These are phyloP conservation scores for Mucor circinelloides DNA, from an alignment of 371 early-diverging fungal genomes.

Conservation along the genomic window DNA sequence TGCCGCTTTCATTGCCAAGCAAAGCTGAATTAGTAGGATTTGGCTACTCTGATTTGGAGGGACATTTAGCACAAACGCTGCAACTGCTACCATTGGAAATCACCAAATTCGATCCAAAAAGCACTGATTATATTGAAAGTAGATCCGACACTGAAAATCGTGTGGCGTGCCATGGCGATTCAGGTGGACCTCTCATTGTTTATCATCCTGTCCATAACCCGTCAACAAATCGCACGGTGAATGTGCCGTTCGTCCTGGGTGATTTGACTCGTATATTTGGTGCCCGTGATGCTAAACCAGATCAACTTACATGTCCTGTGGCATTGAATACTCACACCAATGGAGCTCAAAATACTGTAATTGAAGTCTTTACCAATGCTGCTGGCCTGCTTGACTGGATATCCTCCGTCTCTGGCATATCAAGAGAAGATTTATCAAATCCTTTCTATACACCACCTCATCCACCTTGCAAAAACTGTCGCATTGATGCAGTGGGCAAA, in stretches of 20 bases:
- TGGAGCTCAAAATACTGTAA: slow-evolving; percentile 1
- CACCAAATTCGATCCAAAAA: slow-evolving; percentile 19
- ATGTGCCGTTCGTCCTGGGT: slow-evolving; percentile 32
- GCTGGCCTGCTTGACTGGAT: slow-evolving; percentile 23
- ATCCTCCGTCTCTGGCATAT: slow-evolving; percentile 11
- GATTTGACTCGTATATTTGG: slow-evolving; percentile 44
- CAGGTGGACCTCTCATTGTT: slow-evolving; percentile 37
- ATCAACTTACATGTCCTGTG: slow-evolving; percentile 34
- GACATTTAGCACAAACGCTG: slow-evolving; percentile 22
- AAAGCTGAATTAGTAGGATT: slow-evolving; percentile 39
- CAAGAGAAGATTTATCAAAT: slow-evolving; percentile 9
- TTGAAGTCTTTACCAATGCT: slow-evolving; percentile 21
- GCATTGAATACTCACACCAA: not conserved
- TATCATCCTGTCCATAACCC: slow-evolving; percentile 8
- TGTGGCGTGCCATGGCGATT: slow-evolving; percentile 51
- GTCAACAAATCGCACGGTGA: not conserved
- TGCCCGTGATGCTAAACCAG: slow-evolving; percentile 29
- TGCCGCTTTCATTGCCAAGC: not conserved
- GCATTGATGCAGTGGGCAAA: not conserved
- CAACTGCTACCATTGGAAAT: slow-evolving; percentile 30
- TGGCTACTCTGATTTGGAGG: slow-evolving; percentile 28
- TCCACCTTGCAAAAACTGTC: not conserved
- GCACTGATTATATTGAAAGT: slow-evolving; percentile 23
- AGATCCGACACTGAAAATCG: slow-evolving; percentile 17
- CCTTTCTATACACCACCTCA: slow-evolving; percentile 22